Evolutionary conservation across 1,284 basidiomycete species (phyloP).

Genomic region (Trichosporon sp.): DNA sequence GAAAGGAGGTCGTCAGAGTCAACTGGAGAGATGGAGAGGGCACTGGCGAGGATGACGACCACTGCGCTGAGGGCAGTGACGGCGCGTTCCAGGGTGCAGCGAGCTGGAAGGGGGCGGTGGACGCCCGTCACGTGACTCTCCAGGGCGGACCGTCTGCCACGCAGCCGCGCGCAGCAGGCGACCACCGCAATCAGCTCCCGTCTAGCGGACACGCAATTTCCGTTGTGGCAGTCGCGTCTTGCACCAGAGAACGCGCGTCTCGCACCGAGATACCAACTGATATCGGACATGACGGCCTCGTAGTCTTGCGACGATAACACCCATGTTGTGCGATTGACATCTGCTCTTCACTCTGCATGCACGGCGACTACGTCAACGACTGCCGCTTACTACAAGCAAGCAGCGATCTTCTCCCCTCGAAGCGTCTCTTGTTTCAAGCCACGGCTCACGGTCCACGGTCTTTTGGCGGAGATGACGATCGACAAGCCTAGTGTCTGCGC

Average conservation of each 20-base stretch:
- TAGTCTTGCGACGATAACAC: background rate
- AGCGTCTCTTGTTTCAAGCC: background rate
- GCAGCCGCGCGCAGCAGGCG: background rate
- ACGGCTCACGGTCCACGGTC: background rate
- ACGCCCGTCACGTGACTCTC: background rate
- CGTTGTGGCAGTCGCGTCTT: background rate
- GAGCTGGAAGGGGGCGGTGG: background rate
- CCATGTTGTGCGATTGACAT: background rate
- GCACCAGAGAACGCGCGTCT: too few relatives aligned
- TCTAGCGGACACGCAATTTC: background rate
- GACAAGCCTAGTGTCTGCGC: background rate
- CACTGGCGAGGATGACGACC: slow-evolving; percentile 12
- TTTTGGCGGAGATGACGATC: background rate
- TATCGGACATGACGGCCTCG: too few relatives aligned
- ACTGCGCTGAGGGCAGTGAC: slow-evolving; percentile 14
- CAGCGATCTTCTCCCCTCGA: background rate
- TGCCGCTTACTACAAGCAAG: background rate
- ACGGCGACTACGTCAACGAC: too few relatives aligned
- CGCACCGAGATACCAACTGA: too few relatives aligned
- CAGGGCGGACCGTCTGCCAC: background rate
- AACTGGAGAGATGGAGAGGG: slow-evolving; percentile 12
- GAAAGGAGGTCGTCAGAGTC: background rate
- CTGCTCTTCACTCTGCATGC: too few relatives aligned
- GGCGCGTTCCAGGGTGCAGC: slow-evolving; percentile 17
- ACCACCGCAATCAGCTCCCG: background rate